These are phyloP conservation scores for Talaromyces sp. DNA, from an alignment of 2,329 filamentous ascomycete species.

Conservation along the genomic window DNA sequence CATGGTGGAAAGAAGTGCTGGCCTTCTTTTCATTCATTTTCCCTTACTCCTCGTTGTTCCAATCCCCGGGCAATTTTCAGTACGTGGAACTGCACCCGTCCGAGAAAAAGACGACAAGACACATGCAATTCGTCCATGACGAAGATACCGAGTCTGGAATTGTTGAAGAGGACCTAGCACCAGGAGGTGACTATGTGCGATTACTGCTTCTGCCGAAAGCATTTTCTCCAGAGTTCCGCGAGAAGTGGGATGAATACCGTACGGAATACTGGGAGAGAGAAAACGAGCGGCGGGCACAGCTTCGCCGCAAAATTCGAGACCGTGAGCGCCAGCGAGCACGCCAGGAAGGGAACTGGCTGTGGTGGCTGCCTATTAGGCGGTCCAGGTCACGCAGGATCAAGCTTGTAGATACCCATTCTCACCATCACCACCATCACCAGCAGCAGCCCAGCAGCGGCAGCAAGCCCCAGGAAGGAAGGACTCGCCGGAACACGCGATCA, in stretches of 20 bases:
- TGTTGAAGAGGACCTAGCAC: slow-evolving; percentile 83
- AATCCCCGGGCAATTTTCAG: slow-evolving; percentile 64
- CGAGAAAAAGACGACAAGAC: slow-evolving; percentile 34
- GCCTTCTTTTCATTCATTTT: slow-evolving; percentile 71
- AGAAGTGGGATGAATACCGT: slow-evolving; percentile 94
- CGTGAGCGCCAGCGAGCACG: slow-evolving; percentile 64
- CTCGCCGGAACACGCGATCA: slow-evolving; percentile 30
- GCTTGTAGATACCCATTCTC: slow-evolving; percentile 18
- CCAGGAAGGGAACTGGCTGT: slow-evolving; percentile 67
- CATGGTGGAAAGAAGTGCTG: slow-evolving; percentile 73
- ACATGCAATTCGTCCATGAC: slow-evolving; percentile 39
- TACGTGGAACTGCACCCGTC: slow-evolving; percentile 60
- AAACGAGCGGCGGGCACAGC: slow-evolving; percentile 75
- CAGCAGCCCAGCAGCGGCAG: slow-evolving; percentile 18
- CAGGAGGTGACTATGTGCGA: slow-evolving; percentile 87
- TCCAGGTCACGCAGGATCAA: slow-evolving; percentile 26
- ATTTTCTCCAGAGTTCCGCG: slow-evolving; percentile 88
- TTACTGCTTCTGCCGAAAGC: slow-evolving; percentile 87
- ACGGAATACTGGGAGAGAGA: slow-evolving; percentile 96
- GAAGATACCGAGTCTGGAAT: slow-evolving; percentile 58
- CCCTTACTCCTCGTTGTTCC: slow-evolving; percentile 67
- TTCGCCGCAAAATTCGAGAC: slow-evolving; percentile 65
- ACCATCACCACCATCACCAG: slow-evolving; percentile 18
- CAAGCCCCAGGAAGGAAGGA: slow-evolving; percentile 24
- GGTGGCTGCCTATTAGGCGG: slow-evolving; percentile 65